Percentiles rank a stretch among this genome's conserved stretches.
Conservation (phyloP, 768 basidiomycete species). For the Tephrocybe sp. region DNA sequence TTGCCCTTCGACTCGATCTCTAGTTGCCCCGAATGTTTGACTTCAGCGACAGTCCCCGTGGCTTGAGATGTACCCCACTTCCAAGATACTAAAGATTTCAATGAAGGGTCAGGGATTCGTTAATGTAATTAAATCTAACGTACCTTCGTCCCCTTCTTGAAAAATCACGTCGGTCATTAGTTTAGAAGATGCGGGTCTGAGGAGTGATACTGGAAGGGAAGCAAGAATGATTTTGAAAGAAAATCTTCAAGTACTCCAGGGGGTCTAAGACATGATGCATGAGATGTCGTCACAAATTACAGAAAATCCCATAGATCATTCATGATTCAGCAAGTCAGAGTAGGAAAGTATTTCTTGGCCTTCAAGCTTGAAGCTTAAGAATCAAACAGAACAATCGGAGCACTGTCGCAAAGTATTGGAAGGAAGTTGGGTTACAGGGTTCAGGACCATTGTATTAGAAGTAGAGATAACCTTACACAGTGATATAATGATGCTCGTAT, state of each 20-base stretch:
- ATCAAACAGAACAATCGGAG: background rate
- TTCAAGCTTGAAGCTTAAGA: background rate
- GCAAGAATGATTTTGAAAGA: background rate
- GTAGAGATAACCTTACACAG: too few relatives aligned
- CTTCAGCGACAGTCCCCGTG: conserved; percentile 23
- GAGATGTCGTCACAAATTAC: conserved; percentile 7
- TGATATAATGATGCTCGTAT: too few relatives aligned
- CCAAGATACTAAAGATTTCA: conserved; percentile 19
- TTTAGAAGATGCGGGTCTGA: background rate
- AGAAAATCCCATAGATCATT: background rate
- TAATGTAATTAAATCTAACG: background rate
- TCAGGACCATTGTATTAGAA: too few relatives aligned
- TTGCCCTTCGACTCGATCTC: conserved; percentile 26
- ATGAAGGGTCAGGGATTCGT: background rate
- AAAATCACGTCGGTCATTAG: conserved; percentile 22
- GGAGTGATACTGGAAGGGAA: background rate
- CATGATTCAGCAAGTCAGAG: too few relatives aligned
- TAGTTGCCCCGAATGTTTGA: conserved; percentile 21
- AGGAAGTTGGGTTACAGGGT: too few relatives aligned
- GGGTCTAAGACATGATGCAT: conserved; percentile 12
- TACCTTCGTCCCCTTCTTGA: conserved; percentile 27
- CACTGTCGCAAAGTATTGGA: too few relatives aligned
- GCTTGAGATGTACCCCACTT: conserved; percentile 20
- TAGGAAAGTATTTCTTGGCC: too few relatives aligned
- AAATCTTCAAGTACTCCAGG: background rate